Evolutionary conservation across 225 moss, liverwort and hornwort genomes (phyloP), one percentile per base, ranked within the genome.

Genomic region (Physcomitrellopsis africana): DNA sequence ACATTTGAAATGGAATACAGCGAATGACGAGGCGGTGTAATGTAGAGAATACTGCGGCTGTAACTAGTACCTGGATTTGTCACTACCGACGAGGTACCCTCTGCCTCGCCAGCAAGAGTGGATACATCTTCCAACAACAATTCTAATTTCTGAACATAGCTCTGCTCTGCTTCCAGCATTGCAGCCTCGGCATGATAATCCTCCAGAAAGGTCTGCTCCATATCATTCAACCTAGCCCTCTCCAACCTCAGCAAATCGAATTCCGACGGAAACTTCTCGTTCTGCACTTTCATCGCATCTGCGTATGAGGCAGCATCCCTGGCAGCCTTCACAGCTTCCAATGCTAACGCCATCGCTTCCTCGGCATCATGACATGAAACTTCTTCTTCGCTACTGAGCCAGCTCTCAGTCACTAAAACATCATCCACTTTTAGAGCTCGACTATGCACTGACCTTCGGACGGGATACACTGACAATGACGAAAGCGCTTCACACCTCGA

Each of bases 181-280:
- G 76, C 76, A 16, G 83, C 63, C 63, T 84, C 78, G 3, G 52
- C 56, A 7, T 84, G 74, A 48, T 77, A 83, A 26, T 88, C 86
- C 80, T 77, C 61, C 27, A 77, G 81, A 47, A 80, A 81, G 32
- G 80, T 79, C 44, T 82, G 80, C 52, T 93, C 94, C 94, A 94
- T 87, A 58, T 94, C 97, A 49, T 80, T 94, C 74, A 94, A 65
- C 72, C 97, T 84, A 9, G 97, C 97, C 51, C 94, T 86, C 56
- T 97, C 97, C 69, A 97, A 59, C 47, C 89, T 82, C 68, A 94
- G 77, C 85, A 92, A 81, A 63, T 94, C 91, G 15, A 91, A 87
- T 67, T 97, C 93, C 4, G 92, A 82, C 12, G 94, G 91, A 52
- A 92, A 93, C 14, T 80, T 79, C 68, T 84, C 80, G 41, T 84